Base-by-base conservation (phyloP, 1,284 basidiomycete genomes). In the Violaceomyces palustris region DNA sequence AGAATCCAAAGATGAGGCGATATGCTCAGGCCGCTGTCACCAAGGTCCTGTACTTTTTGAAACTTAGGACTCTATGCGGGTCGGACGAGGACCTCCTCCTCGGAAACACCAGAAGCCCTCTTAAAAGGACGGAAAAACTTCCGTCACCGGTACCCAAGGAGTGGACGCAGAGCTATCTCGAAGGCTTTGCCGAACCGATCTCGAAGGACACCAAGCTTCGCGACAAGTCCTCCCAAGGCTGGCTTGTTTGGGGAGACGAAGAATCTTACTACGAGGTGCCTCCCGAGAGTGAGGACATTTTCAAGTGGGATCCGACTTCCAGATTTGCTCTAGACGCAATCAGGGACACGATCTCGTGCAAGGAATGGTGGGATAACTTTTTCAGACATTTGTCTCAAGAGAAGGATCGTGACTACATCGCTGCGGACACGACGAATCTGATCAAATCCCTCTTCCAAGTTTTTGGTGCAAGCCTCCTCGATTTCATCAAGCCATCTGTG, bases 211-310 rank as follows among this genome's bases (percentile, higher is more conserved):
- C 78, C 29, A 73, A 78, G 35, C 84, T 83, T 57, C 75, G 86
- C 8, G 93, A 97, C 76, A 88, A 90, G 70, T 77, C 85, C 18
- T 76, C 79, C 35, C 87, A 85, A 1, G 93, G 92, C 1, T 96
- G 93, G 79, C 75, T 97, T 39, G 78, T 83, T 1, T 96, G 92
- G 90, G 79, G 82, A 26, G 75, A 81, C 35, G 78, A 77, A 28
- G 78, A 90, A 45, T 83, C 84, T 65, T 88, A 81, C 24, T 89
- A 91, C 66, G 72, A 74, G 4, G 64, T 78, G 51, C 66, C 79
- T 62, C 64, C 75, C 6, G 80, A 77, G 40, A 78, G 78, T 29
- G 75, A 77, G n/a, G 74, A 78, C 12, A 73, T 79, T 1, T 79
- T 84, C 49, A 47, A 72, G 4, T 89, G 89, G 83, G 87, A 92